Evolutionary conservation across 192 early-diverging fungal species (phyloP).

Genomic region (Umbelopsis vinacea): DNA sequence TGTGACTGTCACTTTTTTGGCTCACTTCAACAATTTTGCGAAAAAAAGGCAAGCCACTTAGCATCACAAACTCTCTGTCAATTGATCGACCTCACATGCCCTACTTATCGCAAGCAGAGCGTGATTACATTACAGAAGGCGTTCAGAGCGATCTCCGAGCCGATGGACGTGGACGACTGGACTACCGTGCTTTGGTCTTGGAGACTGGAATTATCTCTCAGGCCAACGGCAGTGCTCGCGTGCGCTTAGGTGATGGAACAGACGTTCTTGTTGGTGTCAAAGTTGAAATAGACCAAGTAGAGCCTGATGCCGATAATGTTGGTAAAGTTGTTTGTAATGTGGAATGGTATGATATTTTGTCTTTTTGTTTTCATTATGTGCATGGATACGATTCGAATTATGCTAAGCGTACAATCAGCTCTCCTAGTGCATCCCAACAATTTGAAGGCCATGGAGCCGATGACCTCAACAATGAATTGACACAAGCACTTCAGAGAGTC

Average conservation of each 20-base stretch:
- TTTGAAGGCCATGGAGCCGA: slow-evolving; percentile 81
- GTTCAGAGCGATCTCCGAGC: slow-evolving; percentile 80
- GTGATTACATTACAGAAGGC: slow-evolving; percentile 83
- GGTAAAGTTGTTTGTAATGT: slow-evolving; percentile 86
- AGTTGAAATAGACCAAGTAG: slow-evolving; percentile 80
- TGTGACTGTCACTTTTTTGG: slow-evolving; percentile 1
- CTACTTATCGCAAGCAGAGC: slow-evolving; percentile 74
- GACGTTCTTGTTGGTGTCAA: slow-evolving; percentile 96
- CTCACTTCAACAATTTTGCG: background rate
- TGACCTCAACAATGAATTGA: slow-evolving; percentile 83
- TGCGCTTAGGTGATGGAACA: slow-evolving; percentile 79
- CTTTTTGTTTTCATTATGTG: too few relatives aligned
- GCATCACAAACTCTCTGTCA: slow-evolving; percentile 42
- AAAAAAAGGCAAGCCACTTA: slow-evolving; percentile 9
- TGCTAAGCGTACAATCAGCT: slow-evolving; percentile 41
- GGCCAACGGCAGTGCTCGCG: slow-evolving; percentile 87
- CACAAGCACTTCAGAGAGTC: slow-evolving; percentile 80
- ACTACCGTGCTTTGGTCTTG: slow-evolving; percentile 78
- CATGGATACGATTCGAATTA: too few relatives aligned
- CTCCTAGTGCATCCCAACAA: slow-evolving; percentile 81
- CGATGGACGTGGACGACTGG: slow-evolving; percentile 83
- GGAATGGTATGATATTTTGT: slow-evolving; percentile 70
- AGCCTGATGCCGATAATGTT: slow-evolving; percentile 60
- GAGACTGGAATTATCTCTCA: slow-evolving; percentile 90
- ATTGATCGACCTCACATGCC: slow-evolving; percentile 12